phyloP scores from a whole-genome alignment of 1,139 yeast species.

The Maudiozyma humilis region DNA sequence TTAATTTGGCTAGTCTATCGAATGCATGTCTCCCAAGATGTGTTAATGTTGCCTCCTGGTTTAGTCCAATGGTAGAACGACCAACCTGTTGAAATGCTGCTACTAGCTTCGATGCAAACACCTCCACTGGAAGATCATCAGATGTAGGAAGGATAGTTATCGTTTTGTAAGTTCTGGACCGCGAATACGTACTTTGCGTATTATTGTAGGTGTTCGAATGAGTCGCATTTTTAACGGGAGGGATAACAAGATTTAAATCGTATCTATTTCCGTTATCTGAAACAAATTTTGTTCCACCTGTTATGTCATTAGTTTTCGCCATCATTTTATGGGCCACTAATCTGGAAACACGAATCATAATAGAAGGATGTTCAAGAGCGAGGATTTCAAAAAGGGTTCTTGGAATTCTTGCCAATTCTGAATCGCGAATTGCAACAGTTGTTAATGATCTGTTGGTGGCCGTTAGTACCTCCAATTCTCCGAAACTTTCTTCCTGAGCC shows the following conservation, averaged over 20 bases:
- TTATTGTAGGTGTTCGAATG: slow-evolving; percentile 13
- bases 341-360: slow-evolving; percentile 83
- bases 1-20: slow-evolving; percentile 76
- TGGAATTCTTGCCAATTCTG: slow-evolving; percentile 90
- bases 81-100: slow-evolving; percentile 66
- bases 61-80: slow-evolving; percentile 64
- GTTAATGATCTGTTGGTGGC: slow-evolving; percentile 68
- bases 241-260: slow-evolving; percentile 22
- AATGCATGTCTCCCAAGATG: slow-evolving; percentile 91
- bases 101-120: slow-evolving; percentile 69
- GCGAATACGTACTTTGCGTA: slow-evolving; percentile 12
- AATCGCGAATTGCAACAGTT: slow-evolving; percentile 81
- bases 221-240: slow-evolving; percentile 15
- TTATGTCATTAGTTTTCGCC: slow-evolving; percentile 10
- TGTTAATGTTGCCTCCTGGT: slow-evolving; percentile 70
- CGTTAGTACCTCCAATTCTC: slow-evolving; percentile 90
- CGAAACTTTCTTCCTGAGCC: slow-evolving; percentile 92
- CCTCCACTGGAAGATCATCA: slow-evolving; percentile 71
- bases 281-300: slow-evolving; percentile 8
- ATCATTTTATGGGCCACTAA: slow-evolving; percentile 70
- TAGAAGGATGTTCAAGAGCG: slow-evolving; percentile 77
- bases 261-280: slow-evolving; percentile 17
- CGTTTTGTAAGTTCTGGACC: slow-evolving; percentile 49
- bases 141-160: slow-evolving; percentile 77
- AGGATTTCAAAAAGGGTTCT: slow-evolving; percentile 78